Evolutionary conservation across 2,329 filamentous ascomycete species (phyloP), one percentile per base, ranked within the genome.

Genomic region (Teratosphaeria zuluensis): DNA sequence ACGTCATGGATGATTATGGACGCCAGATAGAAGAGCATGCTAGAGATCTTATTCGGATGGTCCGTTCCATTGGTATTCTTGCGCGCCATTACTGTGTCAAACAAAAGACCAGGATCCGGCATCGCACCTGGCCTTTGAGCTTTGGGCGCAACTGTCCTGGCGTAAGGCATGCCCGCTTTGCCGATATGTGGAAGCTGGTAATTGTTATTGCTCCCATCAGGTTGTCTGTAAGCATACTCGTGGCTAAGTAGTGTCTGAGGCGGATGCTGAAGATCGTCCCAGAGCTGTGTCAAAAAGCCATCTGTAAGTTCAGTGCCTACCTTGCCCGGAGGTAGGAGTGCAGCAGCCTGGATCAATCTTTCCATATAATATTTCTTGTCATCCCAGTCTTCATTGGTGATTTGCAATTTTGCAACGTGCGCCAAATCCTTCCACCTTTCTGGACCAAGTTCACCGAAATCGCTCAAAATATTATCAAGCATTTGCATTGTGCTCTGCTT

Each of bases 11-110:
- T 80, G 66, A 81, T 80, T 66, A 92, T 86, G 6, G 86, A 84
- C 0, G 87, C 88, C 51, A 89, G 76, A 63, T 90, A 90, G 70
- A 89, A 90, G 16, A 92, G 75, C 74, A 90, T 84, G 65, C 84
- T 86, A 0, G 87, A 90, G 48, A 91, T 84, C n/a, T 83, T 81
- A 55, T 86, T 86, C 0, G 86, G 84, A 68, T 90, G 88, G 57
- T 84, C 77, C 38, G 58, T 61, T n/a, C 65, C 65, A 61, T 83
- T 79, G 61, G 83, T 82, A n/a, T 78, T 73, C 59, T 81, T 79
- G 30, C 86, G 80, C 16, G 82, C 83, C 78, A 89, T 81, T 30
- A 89, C 68, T 24, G 80, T 81, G 70, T 89, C 86, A 60, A 90
- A 90, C 2, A 90, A 75, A 14, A 85, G 74, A 19, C 82, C 83